Evolutionary conservation across 495 filamentous ascomycete genomes (phyloP).

Genomic region (Podospora appendiculata): DNA sequence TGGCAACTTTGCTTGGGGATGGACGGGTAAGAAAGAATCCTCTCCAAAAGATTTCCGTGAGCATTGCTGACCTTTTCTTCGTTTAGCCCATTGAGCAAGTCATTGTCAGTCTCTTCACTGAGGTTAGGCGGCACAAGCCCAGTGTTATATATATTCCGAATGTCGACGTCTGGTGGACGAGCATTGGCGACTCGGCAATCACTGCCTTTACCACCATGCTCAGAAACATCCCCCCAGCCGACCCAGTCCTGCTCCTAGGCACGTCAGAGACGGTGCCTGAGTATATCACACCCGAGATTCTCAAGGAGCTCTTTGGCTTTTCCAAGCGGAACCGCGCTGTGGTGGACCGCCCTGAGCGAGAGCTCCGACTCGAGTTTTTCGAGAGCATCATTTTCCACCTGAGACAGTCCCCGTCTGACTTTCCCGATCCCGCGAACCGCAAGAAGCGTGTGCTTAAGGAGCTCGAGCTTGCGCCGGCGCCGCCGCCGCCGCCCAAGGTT

Average conservation of each 20-base stretch:
- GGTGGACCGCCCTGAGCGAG: constrained; percentile 54
- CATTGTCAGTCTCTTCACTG: constrained; percentile 80
- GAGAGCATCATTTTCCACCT: constrained; percentile 61
- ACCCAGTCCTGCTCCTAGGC: constrained; percentile 80
- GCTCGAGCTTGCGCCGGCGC: constrained; percentile 69
- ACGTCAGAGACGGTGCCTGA: constrained; percentile 60
- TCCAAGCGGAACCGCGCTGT: constrained; percentile 68
- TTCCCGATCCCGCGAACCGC: constrained; percentile 76
- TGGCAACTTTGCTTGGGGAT: constrained; percentile 64
- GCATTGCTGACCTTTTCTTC: constrained; percentile 12
- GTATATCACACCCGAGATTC: constrained; percentile 44
- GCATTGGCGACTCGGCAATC: constrained; percentile 51
- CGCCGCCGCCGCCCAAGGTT: constrained; percentile 53
- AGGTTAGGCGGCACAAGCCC: constrained; percentile 89
- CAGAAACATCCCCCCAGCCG: constrained; percentile 70
- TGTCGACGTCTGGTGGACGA: constrained; percentile 78
- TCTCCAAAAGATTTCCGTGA: neutral
- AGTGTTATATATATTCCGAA: constrained; percentile 93
- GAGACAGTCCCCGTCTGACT: constrained; percentile 68
- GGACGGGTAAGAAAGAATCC: constrained; percentile 41
- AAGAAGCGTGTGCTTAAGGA: constrained; percentile 76
- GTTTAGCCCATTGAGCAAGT: constrained; percentile 69
- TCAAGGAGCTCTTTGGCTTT: constrained; percentile 75
- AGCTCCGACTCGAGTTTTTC: constrained; percentile 71
- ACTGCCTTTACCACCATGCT: constrained; percentile 75